Evolutionary conservation across 495 filamentous ascomycete genomes (phyloP).

Genomic region (Penicillium steckii): DNA sequence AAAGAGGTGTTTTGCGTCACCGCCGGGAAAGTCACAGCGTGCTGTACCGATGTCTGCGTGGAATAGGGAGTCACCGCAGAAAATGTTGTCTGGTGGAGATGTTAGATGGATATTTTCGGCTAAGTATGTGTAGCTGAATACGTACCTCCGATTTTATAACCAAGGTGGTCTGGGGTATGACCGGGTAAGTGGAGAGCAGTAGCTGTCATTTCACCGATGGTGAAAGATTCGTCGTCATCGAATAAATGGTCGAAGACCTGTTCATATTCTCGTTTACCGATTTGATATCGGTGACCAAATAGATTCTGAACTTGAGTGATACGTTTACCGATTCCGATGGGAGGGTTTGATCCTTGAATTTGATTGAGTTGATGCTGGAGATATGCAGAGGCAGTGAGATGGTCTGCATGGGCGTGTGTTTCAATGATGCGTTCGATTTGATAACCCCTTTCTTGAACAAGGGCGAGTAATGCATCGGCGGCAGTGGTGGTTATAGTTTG

Average conservation of each 20-base stretch:
- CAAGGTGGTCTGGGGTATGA: constrained; percentile 62
- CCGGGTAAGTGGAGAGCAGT: constrained; percentile 56
- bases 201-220: constrained; percentile 45
- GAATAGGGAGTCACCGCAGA: constrained; percentile 62
- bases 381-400: constrained; percentile 57
- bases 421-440: constrained; percentile 51
- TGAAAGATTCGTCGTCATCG: constrained; percentile 52
- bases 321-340: constrained; percentile 55
- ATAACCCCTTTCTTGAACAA: constrained; percentile 45
- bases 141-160: constrained; percentile 53
- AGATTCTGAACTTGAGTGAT: constrained; percentile 50
- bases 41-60: constrained; percentile 58
- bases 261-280: constrained; percentile 36
- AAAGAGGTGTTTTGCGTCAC: constrained; percentile 45
- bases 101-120: neutral
- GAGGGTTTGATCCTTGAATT: constrained; percentile 17
- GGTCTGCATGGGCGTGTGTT: constrained; percentile 63
- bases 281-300: constrained; percentile 49
- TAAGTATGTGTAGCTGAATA: neutral
- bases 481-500: constrained; percentile 44
- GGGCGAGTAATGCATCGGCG: constrained; percentile 47
- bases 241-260: constrained; percentile 52
- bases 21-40: constrained; percentile 60
- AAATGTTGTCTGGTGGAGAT: constrained; percentile 45
- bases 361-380: constrained; percentile 44